A percentile compares a stretch with the other conserved stretches of the same genome.
Conservation (phyloP, 208 protist species). For the Trypanosoma vivax region DNA sequence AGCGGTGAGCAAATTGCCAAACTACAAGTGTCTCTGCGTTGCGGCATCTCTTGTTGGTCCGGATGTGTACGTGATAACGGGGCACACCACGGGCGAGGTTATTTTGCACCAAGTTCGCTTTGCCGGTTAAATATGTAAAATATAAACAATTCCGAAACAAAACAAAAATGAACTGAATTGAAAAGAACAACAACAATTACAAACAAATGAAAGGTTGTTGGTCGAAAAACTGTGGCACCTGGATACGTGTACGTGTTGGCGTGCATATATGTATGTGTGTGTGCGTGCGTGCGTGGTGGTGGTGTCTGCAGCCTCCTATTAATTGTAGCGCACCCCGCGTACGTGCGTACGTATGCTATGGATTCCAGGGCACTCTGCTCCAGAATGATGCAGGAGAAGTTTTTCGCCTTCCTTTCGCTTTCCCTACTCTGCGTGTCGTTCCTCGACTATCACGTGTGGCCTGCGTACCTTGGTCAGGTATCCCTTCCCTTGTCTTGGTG, state of each 20-base stretch:
- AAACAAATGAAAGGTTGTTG: not conserved
- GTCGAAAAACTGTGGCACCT: not conserved
- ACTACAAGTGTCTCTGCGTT: conserved; percentile 22
- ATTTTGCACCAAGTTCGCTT: conserved; percentile 18
- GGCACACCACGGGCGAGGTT: conserved; percentile 21
- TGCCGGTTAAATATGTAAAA: conserved; percentile 16
- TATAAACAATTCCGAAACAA: not conserved
- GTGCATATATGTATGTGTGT: not conserved
- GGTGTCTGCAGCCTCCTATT: not conserved
- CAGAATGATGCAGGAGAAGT: too few relatives aligned
- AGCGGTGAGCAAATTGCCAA: conserved; percentile 7
- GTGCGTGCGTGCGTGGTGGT: not conserved
- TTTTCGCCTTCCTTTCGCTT: not conserved
- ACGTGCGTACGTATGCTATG: too few relatives aligned
- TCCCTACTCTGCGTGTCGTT: not conserved
- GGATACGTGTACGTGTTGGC: too few relatives aligned
- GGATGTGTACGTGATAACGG: conserved; percentile 15
- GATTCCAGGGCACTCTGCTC: too few relatives aligned
- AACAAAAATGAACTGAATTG: conserved; percentile 8
- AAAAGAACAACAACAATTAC: conserved; percentile 4
- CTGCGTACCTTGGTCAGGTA: too few relatives aligned
- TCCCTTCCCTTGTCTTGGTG: too few relatives aligned
- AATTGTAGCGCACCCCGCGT: too few relatives aligned
- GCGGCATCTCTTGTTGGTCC: not conserved
- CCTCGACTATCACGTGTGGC: too few relatives aligned